Evolutionary conservation across 1,284 basidiomycete genomes (phyloP).

Genomic region (Termitomyces sp.): DNA sequence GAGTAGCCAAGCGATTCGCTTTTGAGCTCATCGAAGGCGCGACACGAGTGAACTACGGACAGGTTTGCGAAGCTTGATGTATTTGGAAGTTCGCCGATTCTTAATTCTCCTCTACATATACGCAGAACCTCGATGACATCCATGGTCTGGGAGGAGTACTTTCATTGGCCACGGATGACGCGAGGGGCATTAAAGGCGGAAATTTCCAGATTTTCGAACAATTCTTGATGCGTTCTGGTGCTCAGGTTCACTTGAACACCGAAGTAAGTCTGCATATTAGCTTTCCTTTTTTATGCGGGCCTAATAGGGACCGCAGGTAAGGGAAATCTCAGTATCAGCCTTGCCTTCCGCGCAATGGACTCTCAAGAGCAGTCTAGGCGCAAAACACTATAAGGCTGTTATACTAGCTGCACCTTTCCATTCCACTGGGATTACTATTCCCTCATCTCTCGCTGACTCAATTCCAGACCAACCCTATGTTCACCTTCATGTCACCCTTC

Average conservation of each 20-base stretch:
- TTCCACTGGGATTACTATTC: slow-evolving; percentile 50
- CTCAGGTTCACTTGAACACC: slow-evolving; percentile 65
- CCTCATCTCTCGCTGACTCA: slow-evolving; percentile 37
- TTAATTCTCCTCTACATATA: background rate
- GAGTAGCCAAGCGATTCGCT: slow-evolving; percentile 56
- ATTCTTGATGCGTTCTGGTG: slow-evolving; percentile 69
- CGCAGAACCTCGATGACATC: slow-evolving; percentile 64
- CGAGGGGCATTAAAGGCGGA: slow-evolving; percentile 68
- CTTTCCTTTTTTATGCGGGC: background rate
- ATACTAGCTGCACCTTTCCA: slow-evolving; percentile 78
- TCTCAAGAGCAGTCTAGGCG: slow-evolving; percentile 39
- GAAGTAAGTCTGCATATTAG: slow-evolving; percentile 38
- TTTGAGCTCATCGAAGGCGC: slow-evolving; percentile 81
- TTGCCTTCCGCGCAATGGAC: slow-evolving; percentile 39
- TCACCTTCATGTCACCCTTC: slow-evolving; percentile 83
- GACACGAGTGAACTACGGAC: slow-evolving; percentile 87
- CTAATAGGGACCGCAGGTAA: slow-evolving; percentile 36
- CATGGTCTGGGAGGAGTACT: slow-evolving; percentile 77
- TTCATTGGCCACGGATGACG: slow-evolving; percentile 72
- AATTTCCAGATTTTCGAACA: slow-evolving; percentile 85
- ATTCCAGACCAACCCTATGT: slow-evolving; percentile 75
- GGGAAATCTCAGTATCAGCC: slow-evolving; percentile 38
- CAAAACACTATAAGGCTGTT: slow-evolving; percentile 55
- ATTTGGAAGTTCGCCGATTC: background rate
- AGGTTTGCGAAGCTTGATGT: slow-evolving; percentile 40